These are phyloP conservation scores for Claviceps capensis DNA, from an alignment of 2,329 filamentous ascomycete genomes.

Conservation along the genomic window DNA sequence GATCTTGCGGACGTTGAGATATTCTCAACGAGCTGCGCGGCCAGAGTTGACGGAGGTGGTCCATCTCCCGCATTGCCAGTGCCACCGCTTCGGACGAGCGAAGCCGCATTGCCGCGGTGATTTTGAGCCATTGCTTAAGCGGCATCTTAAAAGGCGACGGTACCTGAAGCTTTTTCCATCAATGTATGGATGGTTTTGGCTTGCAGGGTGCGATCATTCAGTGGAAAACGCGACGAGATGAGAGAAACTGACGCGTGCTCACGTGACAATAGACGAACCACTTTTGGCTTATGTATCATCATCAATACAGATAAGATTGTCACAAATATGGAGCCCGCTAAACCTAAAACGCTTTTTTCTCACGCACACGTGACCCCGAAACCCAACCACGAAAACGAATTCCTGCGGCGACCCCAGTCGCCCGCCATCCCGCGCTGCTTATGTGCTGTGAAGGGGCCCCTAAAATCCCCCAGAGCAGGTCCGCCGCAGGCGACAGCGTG, in stretches of 20 bases:
- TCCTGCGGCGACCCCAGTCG: too few relatives aligned
- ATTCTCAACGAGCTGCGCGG: constrained; percentile 75
- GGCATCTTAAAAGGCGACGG: constrained; percentile 11
- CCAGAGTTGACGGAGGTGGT: constrained; percentile 65
- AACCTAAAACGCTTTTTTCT: too few relatives aligned
- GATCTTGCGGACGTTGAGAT: constrained; percentile 52
- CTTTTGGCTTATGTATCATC: neutral
- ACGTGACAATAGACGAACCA: constrained; percentile 2
- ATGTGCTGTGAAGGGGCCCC: too few relatives aligned
- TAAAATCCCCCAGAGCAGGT: too few relatives aligned
- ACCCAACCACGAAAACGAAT: too few relatives aligned
- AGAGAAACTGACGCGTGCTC: constrained; percentile 1
- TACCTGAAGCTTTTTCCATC: neutral
- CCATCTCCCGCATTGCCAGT: constrained; percentile 10
- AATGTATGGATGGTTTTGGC: neutral
- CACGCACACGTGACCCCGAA: too few relatives aligned
- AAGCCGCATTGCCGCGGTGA: constrained; percentile 9
- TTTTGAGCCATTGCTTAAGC: constrained; percentile 16
- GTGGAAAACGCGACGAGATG: neutral
- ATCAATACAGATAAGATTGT: too few relatives aligned
- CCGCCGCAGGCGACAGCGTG: too few relatives aligned
- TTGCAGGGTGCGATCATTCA: neutral
- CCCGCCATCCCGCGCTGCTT: too few relatives aligned
- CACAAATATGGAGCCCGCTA: too few relatives aligned
- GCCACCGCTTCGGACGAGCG: constrained; percentile 7